Base-by-base conservation (phyloP, 1,139 yeast genomes). In the Waltiozyma sp. region DNA sequence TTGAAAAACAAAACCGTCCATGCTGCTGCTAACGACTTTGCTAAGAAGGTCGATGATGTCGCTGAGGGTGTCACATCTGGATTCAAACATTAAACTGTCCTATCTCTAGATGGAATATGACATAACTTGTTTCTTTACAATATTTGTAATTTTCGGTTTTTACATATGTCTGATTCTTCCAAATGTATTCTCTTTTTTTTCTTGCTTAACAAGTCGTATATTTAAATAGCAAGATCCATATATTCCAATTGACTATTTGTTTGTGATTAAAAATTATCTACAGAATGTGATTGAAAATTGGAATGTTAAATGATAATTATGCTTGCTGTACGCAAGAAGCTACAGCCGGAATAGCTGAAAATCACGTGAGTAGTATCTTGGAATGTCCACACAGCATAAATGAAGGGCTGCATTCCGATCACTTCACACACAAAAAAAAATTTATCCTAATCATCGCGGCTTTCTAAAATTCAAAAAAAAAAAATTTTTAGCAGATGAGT, bases 31-130 rank as follows among this genome's bases (percentile, higher is more conserved):
- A 31, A 44, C 19, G 41, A 45, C 34, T 42, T 51, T 38, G 49
- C 50, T 31, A 43, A 49, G 37, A 49, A 45, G 42, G 45, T 52
- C 38, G 51, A 51, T 14, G 69, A 66, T 40, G 70, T 68, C 45
- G 77, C 78, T 40, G 70, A 71, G 49, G 77, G 70, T 47, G 72
- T 75, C 39, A 66, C 78, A 19, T 60, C 71, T 15, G 64, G 60
- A 42, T 48, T 53, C 37, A 47, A 53, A 9, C 40, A 45, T 40
- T 46, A 47, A 49, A 21, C 8, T 21, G 23, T 21, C 23, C 8
- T 8, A 21, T 21, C 23, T n/a, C n/a, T n/a, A n/a, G n/a, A n/a
- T n/a, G n/a, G n/a, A n/a, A n/a, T n/a, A n/a, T n/a, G n/a, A n/a
- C n/a, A n/a, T n/a, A n/a, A n/a, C n/a, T n/a, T n/a, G n/a, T n/a